phyloP scores from a whole-genome alignment of 129 eudicot genomes.

The Centella asiatica region DNA sequence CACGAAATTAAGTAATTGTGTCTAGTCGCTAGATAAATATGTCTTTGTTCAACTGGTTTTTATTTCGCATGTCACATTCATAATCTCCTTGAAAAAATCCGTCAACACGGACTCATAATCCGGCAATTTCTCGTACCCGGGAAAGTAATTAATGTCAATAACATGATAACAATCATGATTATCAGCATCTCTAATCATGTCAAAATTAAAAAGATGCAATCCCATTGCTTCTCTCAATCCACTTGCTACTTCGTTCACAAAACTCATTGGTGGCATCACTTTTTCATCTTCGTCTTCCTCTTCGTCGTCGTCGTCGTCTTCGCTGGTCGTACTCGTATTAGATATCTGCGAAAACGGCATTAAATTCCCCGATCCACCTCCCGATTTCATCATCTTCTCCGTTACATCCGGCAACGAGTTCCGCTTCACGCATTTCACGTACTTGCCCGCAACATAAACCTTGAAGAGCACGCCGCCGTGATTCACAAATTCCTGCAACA shows the following conservation, averaged over 20 bases:
- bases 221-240: slow-evolving; percentile 22
- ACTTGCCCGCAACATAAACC: slow-evolving; percentile 61
- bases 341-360: slow-evolving; percentile 12
- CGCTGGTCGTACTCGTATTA: too few relatives aligned
- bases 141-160: slow-evolving; percentile 50
- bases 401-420: slow-evolving; percentile 56
- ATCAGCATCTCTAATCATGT: slow-evolving; percentile 34
- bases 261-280: slow-evolving; percentile 26
- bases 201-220: slow-evolving; percentile 44
- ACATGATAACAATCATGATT: slow-evolving; percentile 22
- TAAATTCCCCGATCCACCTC: slow-evolving; percentile 23
- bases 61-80: too few relatives aligned
- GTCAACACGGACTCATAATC: slow-evolving; percentile 33
- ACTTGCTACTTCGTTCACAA: slow-evolving; percentile 26
- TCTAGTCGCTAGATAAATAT: too few relatives aligned
- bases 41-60: too few relatives aligned
- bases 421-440: slow-evolving; percentile 57
- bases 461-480: slow-evolving; percentile 74
- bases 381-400: slow-evolving; percentile 17
- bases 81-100: slow-evolving; percentile 29
- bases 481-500: slow-evolving; percentile 71
- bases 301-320: too few relatives aligned
- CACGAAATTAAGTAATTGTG: too few relatives aligned
- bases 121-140: slow-evolving; percentile 37
- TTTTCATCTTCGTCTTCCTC: slow-evolving; percentile 9